phyloP scores from a whole-genome alignment of 129 eudicot species.

The Centrapalus pauciflorus region DNA sequence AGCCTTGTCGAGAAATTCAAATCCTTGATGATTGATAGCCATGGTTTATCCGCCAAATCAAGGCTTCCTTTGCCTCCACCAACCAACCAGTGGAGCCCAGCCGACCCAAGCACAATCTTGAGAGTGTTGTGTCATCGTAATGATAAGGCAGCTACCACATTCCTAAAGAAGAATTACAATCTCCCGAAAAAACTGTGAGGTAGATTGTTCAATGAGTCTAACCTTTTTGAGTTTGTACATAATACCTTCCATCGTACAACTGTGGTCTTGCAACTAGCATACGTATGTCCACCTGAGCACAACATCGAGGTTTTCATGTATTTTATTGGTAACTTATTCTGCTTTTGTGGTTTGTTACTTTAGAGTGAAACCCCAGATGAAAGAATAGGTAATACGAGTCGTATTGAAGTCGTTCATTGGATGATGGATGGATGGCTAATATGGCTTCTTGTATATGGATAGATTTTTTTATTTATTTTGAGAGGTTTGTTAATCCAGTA shows the following conservation, averaged over 20 bases:
- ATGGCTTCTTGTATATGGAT: neutral
- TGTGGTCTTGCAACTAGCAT: neutral
- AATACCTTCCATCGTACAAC: slow-evolving; percentile 9
- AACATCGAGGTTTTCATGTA: neutral
- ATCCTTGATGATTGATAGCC: slow-evolving; percentile 14
- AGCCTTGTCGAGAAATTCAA: slow-evolving; percentile 51
- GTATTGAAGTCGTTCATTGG: neutral
- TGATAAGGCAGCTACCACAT: slow-evolving; percentile 65
- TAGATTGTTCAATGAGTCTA: neutral
- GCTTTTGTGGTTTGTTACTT: slow-evolving; percentile 13
- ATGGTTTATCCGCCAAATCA: slow-evolving; percentile 47
- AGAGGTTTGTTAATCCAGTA: neutral
- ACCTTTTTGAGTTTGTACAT: slow-evolving; percentile 18
- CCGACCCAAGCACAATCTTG: slow-evolving; percentile 66
- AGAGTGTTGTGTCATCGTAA: slow-evolving; percentile 70
- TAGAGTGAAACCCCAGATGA: slow-evolving; percentile 9
- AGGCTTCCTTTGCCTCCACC: slow-evolving; percentile 69
- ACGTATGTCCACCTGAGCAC: neutral
- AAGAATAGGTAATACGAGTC: slow-evolving; percentile 2
- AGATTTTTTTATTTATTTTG: neutral
- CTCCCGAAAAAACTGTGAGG: slow-evolving; percentile 56
- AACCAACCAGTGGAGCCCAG: slow-evolving; percentile 57
- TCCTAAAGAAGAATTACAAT: slow-evolving; percentile 59
- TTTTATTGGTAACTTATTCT: neutral
- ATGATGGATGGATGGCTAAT: neutral